phyloP scores from a whole-genome alignment of 2,329 filamentous ascomycete genomes.

The Alternaria alternata region DNA sequence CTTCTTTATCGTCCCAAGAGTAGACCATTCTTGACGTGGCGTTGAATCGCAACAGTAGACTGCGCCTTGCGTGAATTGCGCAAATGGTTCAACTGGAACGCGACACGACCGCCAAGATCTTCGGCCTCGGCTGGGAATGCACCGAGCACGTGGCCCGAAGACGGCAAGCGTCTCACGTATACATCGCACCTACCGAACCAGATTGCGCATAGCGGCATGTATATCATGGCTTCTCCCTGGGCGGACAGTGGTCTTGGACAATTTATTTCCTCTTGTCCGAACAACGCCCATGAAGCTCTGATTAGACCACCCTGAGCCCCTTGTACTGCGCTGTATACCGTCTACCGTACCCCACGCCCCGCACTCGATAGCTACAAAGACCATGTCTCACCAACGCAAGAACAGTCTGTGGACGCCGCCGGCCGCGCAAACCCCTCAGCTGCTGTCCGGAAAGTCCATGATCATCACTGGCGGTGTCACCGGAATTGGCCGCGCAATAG shows the following conservation, averaged over 20 bases:
- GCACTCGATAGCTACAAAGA: slow-evolving; percentile 3
- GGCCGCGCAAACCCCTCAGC: slow-evolving; percentile 39
- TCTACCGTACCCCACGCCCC: slow-evolving; percentile 9
- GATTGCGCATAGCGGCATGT: slow-evolving; percentile 23
- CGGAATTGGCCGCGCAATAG: slow-evolving; percentile 86
- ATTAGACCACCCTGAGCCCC: neutral
- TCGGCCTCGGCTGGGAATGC: slow-evolving; percentile 25
- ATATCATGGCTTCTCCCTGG: slow-evolving; percentile 19
- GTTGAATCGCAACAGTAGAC: neutral
- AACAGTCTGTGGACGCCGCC: slow-evolving; percentile 20
- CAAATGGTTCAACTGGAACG: slow-evolving; percentile 18
- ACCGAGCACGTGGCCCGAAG: slow-evolving; percentile 23
- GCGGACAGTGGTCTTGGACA: neutral
- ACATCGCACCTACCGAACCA: slow-evolving; percentile 25
- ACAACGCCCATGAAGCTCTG: neutral
- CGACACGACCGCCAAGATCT: slow-evolving; percentile 20
- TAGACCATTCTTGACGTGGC: slow-evolving; percentile 52
- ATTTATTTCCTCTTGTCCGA: neutral
- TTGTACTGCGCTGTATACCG: neutral
- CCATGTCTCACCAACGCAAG: slow-evolving; percentile 19
- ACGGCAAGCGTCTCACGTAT: slow-evolving; percentile 11
- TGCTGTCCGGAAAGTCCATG: slow-evolving; percentile 78
- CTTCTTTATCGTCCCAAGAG: slow-evolving; percentile 72
- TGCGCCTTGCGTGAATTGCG: slow-evolving; percentile 19
- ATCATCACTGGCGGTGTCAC: slow-evolving; percentile 88